Conservation (phyloP, 2,329 filamentous ascomycete genomes). For the Colletotrichum horii region DNA sequence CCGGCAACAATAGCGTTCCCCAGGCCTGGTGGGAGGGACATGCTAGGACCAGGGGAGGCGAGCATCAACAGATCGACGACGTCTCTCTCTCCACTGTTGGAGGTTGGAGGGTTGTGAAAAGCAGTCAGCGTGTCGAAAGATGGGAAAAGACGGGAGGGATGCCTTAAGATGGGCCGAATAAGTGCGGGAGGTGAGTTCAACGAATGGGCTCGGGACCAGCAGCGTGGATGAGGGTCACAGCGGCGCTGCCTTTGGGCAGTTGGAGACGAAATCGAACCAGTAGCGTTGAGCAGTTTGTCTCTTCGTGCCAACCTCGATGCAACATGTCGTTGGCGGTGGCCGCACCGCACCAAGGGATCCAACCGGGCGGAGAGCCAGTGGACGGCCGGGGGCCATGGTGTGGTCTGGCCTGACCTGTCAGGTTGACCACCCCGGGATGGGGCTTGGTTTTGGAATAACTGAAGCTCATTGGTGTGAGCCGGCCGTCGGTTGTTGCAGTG, state of each 20-base stretch:
- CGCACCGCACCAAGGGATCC: conserved; percentile 12
- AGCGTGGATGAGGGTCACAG: conserved; percentile 6
- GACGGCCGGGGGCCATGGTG: not conserved
- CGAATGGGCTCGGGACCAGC: conserved; percentile 16
- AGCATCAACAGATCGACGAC: conserved; percentile 8
- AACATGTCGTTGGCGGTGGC: conserved; percentile 14
- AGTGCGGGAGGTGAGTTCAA: not conserved
- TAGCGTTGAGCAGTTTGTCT: not conserved
- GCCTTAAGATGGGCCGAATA: conserved; percentile 10
- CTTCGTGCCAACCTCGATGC: conserved; percentile 2
- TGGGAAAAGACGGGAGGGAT: not conserved
- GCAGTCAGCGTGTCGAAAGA: not conserved
- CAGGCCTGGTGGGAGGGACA: conserved; percentile 8
- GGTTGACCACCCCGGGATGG: not conserved
- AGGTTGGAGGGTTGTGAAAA: not conserved
- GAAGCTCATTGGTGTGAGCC: not conserved
- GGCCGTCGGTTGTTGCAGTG: not conserved
- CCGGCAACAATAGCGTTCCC: not conserved
- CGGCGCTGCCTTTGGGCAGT: not conserved
- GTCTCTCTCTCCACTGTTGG: not conserved
- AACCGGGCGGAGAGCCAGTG: conserved; percentile 15
- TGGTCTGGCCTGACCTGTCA: not conserved
- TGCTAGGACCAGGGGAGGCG: not conserved
- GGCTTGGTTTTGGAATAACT: not conserved
- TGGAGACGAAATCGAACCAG: conserved; percentile 5